Base-by-base conservation (phyloP, 1,284 basidiomycete genomes). In the Cystobasidium pallidum region DNA sequence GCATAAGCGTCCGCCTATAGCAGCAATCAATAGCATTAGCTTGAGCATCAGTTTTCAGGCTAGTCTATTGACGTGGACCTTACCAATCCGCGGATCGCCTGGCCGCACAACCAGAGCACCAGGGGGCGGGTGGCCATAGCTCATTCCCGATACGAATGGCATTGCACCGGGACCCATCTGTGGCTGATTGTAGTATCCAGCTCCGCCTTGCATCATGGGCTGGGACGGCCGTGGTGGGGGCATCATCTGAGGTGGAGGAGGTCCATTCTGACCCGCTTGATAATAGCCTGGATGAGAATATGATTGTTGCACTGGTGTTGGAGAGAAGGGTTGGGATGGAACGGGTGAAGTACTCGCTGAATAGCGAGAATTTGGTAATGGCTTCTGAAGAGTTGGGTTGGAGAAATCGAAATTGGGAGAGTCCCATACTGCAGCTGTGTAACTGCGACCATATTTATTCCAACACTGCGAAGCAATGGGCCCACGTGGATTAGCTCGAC, bases 271-370 rank as follows among this genome's bases (percentile, higher is more conserved):
- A 41, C 68, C 68, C 34, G 68, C 58, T 54, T 24, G 17, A 45
- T 54, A 71, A 59, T 71, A 71, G 10, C 68, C 68, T 3, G 68
- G 68, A 55, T 71, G 68, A 8, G 54, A 57, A n/a, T 57, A 57
- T 57, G 28, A 36, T 52, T 61, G 67, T 15, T 57, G 66, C 2
- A 21, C 6, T 2, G 58, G 39, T 7, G 39, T 11, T 26, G 58
- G 58, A 26, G 58, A 45, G 28, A 36, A 49, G n/a, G 61, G 61
- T 51, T 36, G 58, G 17, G 28, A 59, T 24, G 58, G 68, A 8
- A 49, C 15, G 30, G 68, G 51, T n/a, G 57, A 34, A 28, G 58
- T 30, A 21, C 55, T 47, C 17, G 67, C 24, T 26, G 34, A 41
- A 70, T 70, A 70, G 13, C 68, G 59, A 1, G 52, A 43, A 39